phyloP scores from a whole-genome alignment of 2,329 filamentous ascomycete genomes.

The Ophiostoma piceae region DNA sequence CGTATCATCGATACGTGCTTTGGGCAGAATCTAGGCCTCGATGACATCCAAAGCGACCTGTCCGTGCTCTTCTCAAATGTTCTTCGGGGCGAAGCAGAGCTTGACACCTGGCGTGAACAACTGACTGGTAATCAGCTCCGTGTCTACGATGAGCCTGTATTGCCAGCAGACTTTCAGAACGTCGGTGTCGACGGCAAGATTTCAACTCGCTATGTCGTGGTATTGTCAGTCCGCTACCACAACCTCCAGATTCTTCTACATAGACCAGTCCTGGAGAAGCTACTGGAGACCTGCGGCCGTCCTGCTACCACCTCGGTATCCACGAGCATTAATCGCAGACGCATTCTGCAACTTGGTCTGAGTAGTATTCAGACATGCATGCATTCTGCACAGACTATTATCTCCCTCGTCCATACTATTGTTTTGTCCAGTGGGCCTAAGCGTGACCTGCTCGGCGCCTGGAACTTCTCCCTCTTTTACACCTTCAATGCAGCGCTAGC shows the following conservation, averaged over 20 bases:
- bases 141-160: background rate
- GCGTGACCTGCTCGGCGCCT: background rate
- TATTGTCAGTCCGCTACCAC: background rate
- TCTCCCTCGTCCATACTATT: background rate
- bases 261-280: background rate
- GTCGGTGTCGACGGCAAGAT: background rate
- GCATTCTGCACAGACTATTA: background rate
- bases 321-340: background rate
- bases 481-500: background rate
- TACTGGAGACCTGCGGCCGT: background rate
- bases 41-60: background rate
- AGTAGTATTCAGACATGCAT: background rate
- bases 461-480: background rate
- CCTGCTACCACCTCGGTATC: background rate
- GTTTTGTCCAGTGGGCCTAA: background rate
- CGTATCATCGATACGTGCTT: background rate
- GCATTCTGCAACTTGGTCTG: background rate
- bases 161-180: background rate
- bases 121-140: background rate
- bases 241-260: background rate
- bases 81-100: background rate
- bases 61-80: background rate
- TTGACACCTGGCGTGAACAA: background rate
- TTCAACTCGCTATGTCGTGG: background rate
- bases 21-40: background rate